Percentiles rank a stretch among this genome's conserved stretches.
These are phyloP conservation scores for Neonectria sp. DNA, from an alignment of 2,329 filamentous ascomycete species.

Conservation along the genomic window DNA sequence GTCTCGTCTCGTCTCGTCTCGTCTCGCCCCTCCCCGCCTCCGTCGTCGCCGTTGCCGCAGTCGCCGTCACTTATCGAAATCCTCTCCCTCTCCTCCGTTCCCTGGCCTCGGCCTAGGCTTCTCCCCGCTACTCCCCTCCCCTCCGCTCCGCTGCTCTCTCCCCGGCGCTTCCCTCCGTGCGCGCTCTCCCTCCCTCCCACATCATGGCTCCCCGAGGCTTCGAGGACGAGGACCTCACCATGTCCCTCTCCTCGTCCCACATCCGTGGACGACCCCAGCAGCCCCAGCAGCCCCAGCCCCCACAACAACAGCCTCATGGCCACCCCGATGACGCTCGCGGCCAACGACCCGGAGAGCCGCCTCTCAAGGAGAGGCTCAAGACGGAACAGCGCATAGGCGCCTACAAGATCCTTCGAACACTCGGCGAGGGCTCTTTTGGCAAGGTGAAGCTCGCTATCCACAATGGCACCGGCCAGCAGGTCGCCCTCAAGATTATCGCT, in stretches of 20 bases:
- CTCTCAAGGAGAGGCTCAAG: constrained; percentile 65
- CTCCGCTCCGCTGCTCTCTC: neutral
- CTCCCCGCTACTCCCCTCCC: constrained; percentile 13
- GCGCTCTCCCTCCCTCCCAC: constrained; percentile 21
- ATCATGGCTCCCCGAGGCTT: constrained; percentile 71
- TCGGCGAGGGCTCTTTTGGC: constrained; percentile 97
- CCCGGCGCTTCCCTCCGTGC: constrained; percentile 50
- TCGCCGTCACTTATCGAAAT: constrained; percentile 23
- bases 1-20: neutral
- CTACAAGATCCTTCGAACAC: constrained; percentile 90
- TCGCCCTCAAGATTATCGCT: constrained; percentile 97
- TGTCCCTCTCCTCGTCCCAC: constrained; percentile 78
- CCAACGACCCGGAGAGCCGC: constrained; percentile 52
- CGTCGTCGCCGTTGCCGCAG: constrained; percentile 14
- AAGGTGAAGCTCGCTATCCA: constrained; percentile 98
- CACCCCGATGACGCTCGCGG: constrained; percentile 43
- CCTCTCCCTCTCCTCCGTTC: constrained; percentile 32
- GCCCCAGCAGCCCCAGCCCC: constrained; percentile 47
- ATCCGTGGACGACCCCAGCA: constrained; percentile 66
- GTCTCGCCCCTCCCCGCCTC: neutral
- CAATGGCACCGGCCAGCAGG: constrained; percentile 92
- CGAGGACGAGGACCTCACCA: constrained; percentile 87
- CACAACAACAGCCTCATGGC: constrained; percentile 44
- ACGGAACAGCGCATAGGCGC: constrained; percentile 90
- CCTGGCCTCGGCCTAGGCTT: constrained; percentile 38